These are phyloP conservation scores for Sordaria brevicollis DNA, from an alignment of 495 filamentous ascomycete genomes.

Conservation along the genomic window DNA sequence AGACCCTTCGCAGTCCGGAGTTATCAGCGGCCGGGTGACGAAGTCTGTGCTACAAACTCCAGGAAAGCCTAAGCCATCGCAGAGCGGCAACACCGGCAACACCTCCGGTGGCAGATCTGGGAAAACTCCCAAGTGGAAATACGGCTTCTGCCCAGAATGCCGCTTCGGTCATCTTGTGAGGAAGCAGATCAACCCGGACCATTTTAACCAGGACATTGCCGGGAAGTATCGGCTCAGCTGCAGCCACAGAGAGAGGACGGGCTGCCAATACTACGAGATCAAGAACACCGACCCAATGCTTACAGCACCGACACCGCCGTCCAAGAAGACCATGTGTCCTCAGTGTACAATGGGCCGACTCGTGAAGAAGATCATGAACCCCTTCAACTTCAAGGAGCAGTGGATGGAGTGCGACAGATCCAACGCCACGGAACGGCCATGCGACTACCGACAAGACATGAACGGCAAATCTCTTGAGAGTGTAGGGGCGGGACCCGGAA, in stretches of 20 bases:
- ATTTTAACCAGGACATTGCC: not conserved
- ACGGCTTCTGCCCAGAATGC: slow-evolving; percentile 12
- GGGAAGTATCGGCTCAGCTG: slow-evolving; percentile 7
- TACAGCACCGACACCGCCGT: not conserved
- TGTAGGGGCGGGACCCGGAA: not conserved
- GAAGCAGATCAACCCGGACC: slow-evolving; percentile 1
- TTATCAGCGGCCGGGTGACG: not conserved
- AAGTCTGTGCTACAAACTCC: not conserved
- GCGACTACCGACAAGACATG: not conserved
- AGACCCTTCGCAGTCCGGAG: not conserved
- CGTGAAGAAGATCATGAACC: not conserved
- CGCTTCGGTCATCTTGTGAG: slow-evolving; percentile 4
- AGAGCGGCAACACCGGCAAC: not conserved
- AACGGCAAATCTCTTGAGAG: not conserved
- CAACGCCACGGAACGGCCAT: slow-evolving; percentile 1
- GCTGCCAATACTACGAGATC: slow-evolving; percentile 3
- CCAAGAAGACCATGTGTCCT: not conserved
- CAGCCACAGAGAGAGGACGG: slow-evolving; percentile 4
- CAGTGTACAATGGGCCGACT: not conserved
- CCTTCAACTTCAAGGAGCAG: not conserved
- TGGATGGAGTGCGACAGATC: slow-evolving; percentile 2
- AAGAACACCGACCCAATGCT: not conserved
- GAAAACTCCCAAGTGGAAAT: slow-evolving; percentile 3
- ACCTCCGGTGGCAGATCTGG: not conserved
- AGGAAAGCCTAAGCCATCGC: not conserved